A percentile compares a stretch with the other conserved stretches of the same genome.
These are phyloP conservation scores for Tetrapisispora pingtungensis DNA, from an alignment of 805 yeast genomes.

Conservation along the genomic window DNA sequence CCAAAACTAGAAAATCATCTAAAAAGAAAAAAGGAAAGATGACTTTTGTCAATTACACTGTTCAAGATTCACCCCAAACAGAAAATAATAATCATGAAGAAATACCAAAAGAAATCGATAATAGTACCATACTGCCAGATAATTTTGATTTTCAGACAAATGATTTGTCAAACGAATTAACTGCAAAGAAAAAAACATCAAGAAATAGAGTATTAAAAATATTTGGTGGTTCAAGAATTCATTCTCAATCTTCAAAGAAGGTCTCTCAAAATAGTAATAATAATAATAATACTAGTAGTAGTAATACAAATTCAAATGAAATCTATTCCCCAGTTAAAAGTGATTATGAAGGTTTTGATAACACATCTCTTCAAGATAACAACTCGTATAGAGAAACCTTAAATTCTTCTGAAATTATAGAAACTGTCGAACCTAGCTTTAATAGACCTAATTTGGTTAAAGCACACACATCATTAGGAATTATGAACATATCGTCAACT, in stretches of 20 bases:
- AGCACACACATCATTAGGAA: neutral
- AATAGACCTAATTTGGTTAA: neutral
- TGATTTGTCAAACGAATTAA: neutral
- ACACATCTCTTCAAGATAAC: neutral
- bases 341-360: neutral
- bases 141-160: neutral
- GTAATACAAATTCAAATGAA: neutral
- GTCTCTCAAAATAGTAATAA: neutral
- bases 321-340: neutral
- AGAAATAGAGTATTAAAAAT: slow-evolving; percentile 26
- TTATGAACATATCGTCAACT: neutral
- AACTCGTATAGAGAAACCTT: neutral
- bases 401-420: neutral
- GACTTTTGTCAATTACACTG: slow-evolving; percentile 29
- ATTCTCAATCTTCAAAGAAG: neutral
- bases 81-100: neutral
- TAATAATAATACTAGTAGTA: neutral
- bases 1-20: slow-evolving; percentile 11
- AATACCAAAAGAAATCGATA: neutral
- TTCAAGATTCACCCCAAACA: slow-evolving; percentile 15
- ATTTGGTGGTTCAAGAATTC: slow-evolving; percentile 14
- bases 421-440: neutral
- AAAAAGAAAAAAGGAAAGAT: slow-evolving; percentile 19
- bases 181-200: slow-evolving; percentile 19
- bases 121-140: neutral